Base-by-base conservation (phyloP, 352 stramenopile genomes). In the Pythium aristosporum region DNA sequence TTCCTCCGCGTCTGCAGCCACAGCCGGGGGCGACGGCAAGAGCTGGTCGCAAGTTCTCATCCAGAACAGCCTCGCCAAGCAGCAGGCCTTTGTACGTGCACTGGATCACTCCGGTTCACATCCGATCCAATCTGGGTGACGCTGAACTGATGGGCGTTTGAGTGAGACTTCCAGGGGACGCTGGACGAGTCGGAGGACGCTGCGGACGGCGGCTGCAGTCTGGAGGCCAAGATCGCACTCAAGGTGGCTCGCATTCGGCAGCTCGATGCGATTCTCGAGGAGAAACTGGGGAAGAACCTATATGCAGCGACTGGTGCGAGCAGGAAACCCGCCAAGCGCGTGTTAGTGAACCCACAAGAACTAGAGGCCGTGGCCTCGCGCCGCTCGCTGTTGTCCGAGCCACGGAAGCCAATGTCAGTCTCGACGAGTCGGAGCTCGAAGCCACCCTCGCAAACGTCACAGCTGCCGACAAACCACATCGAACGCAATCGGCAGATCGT, bases 181-280 rank as follows among this genome's bases (percentile, higher is more conserved):
- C 52, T 89, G 48, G 69, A 82, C 21, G 77, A 87, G 21, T 48
- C 46, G 16, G 71, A 71, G 11, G 67, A 81, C 6, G 69, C 67
- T 9, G 39, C 43, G 2, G 64, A 75, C 48, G 70, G 62, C 0
- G 71, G 72, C n/a, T 53, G 48, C 5, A 63, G 57, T 11, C 49
- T 88, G 25, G 67, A 71, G 21, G 69, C 79, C 39, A 91, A 89
- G 56, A 88, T 91, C 39, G 82, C 80, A n/a, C 61, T 89, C 41
- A 89, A 89, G 63, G 85, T 88, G 68, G 79, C 80, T 21, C 76
- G 75, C 8, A 80, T 91, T 47, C 77, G 77, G 25, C 80, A 88
- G 41, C 10, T 88, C 10, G 82, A 91, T 53, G 64, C 56, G 0
- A 70, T 88, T 39, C 52, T 91, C 32, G 79, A 89, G 41, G 75